These are phyloP conservation scores for Vitis hybrid DNA, from an alignment of 177 flowering plant species.

Conservation along the genomic window DNA sequence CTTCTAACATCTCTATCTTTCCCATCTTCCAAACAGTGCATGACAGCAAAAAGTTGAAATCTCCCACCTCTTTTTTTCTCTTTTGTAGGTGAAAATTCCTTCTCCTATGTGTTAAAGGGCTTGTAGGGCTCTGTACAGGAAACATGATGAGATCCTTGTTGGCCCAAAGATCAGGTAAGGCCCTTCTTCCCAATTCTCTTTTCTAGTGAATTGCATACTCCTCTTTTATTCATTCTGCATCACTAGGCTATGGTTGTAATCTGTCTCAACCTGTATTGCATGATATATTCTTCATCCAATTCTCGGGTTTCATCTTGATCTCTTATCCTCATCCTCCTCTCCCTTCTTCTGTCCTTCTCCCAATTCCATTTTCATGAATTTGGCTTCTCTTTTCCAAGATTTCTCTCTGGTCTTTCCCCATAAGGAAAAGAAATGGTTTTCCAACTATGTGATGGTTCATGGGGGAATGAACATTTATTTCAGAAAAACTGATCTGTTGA, in stretches of 20 bases:
- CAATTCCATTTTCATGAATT: not conserved
- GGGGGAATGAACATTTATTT: not conserved
- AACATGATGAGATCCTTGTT: constrained; percentile 13
- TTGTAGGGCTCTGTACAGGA: constrained; percentile 8
- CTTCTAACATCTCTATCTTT: not conserved
- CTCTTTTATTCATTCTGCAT: not conserved
- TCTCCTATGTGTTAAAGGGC: constrained; percentile 10
- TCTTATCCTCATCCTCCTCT: not conserved
- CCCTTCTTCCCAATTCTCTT: not conserved
- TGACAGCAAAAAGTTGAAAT: constrained; percentile 1
- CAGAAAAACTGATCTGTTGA: not conserved
- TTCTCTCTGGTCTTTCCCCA: not conserved
- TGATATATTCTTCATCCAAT: not conserved
- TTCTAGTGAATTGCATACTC: not conserved
- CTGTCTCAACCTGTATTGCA: not conserved
- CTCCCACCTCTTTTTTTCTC: not conserved
- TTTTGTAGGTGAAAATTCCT: constrained; percentile 4
- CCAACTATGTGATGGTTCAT: not conserved
- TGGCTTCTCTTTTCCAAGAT: not conserved
- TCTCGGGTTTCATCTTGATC: not conserved
- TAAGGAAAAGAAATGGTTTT: not conserved
- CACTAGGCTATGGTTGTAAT: not conserved
- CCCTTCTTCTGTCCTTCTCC: not conserved
- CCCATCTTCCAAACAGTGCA: not conserved
- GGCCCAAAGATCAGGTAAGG: constrained; percentile 9